A percentile compares a stretch with the other conserved stretches of the same genome.
Conservation (phyloP, 1,284 basidiomycete genomes). For the Caloboletus firmus region DNA sequence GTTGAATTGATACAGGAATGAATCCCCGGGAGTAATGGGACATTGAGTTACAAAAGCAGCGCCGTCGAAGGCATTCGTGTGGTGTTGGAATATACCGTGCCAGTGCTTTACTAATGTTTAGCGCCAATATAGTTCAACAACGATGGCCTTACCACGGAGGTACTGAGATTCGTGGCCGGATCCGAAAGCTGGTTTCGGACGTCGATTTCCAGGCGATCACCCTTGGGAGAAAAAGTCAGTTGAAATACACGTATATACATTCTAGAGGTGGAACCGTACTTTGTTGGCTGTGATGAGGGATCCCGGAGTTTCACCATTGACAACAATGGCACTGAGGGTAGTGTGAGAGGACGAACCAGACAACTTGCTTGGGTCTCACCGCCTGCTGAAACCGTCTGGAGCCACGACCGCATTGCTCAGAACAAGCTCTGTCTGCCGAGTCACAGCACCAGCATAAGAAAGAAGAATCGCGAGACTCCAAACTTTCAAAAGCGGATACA, state of each 20-base stretch:
- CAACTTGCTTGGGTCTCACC: constrained; percentile 2
- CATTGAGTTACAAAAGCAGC: constrained; percentile 45
- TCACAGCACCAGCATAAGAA: constrained; percentile 12
- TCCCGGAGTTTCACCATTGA: constrained; percentile 28
- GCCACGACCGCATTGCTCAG: constrained; percentile 30
- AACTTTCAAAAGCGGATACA: constrained; percentile 15
- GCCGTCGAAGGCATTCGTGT: constrained; percentile 29
- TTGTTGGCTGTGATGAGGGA: constrained; percentile 26
- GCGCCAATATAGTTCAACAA: constrained; percentile 15
- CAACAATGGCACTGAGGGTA: constrained; percentile 23
- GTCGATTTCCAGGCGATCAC: constrained; percentile 25
- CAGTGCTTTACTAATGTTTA: constrained; percentile 32
- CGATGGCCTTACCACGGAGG: constrained; percentile 30
- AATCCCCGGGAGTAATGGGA: constrained; percentile 40
- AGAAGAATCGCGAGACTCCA: constrained; percentile 10
- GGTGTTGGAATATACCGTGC: constrained; percentile 37
- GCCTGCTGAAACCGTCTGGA: constrained; percentile 36
- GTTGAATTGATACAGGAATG: constrained; percentile 43
- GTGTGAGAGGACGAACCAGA: neutral
- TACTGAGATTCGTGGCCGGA: constrained; percentile 30
- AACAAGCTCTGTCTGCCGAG: constrained; percentile 15
- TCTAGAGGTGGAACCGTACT: constrained; percentile 33
- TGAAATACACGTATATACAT: constrained; percentile 16
- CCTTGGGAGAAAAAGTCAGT: constrained; percentile 38
- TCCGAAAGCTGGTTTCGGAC: constrained; percentile 33